These are phyloP conservation scores for Wickerhamomyces silvicola DNA, from an alignment of 805 yeast genomes.

Conservation along the genomic window DNA sequence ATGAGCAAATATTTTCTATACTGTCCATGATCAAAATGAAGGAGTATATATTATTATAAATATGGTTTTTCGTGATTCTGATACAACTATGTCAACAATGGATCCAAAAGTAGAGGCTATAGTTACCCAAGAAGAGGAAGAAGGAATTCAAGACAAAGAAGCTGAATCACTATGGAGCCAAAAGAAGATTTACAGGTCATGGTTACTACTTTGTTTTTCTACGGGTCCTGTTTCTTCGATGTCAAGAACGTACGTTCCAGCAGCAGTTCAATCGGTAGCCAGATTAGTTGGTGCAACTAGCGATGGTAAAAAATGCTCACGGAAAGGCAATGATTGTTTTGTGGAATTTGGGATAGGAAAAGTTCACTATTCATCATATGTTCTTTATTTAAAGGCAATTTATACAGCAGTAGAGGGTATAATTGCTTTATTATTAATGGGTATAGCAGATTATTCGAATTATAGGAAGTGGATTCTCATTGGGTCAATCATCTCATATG, in stretches of 20 bases:
- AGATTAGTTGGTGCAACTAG: constrained; percentile 24
- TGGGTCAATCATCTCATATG: constrained; percentile 27
- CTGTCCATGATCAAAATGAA: too few species aligned
- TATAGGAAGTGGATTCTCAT: constrained; percentile 29
- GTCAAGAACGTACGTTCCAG: constrained; percentile 35
- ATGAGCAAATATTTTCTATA: too few species aligned
- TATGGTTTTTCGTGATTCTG: too few species aligned
- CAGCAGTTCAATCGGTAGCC: constrained; percentile 32
- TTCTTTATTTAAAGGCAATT: constrained; percentile 31
- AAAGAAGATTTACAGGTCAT: constrained; percentile 22
- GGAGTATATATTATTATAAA: too few species aligned
- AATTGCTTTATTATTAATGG: constrained; percentile 30
- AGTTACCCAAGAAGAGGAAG: not conserved
- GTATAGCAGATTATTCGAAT: constrained; percentile 34
- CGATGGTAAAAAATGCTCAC: constrained; percentile 21
- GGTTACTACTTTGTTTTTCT: constrained; percentile 34
- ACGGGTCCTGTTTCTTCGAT: constrained; percentile 39
- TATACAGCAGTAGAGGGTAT: constrained; percentile 34
- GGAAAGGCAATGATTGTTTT: constrained; percentile 32
- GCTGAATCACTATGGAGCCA: constrained; percentile 2
- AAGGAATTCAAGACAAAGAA: not conserved
- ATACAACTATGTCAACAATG: too few species aligned
- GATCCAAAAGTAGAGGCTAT: too few species aligned
- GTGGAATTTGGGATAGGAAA: constrained; percentile 28
- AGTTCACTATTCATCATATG: constrained; percentile 31